Conservation (phyloP, 2,329 filamentous ascomycete species). For the Hypomyces perniciosus region DNA sequence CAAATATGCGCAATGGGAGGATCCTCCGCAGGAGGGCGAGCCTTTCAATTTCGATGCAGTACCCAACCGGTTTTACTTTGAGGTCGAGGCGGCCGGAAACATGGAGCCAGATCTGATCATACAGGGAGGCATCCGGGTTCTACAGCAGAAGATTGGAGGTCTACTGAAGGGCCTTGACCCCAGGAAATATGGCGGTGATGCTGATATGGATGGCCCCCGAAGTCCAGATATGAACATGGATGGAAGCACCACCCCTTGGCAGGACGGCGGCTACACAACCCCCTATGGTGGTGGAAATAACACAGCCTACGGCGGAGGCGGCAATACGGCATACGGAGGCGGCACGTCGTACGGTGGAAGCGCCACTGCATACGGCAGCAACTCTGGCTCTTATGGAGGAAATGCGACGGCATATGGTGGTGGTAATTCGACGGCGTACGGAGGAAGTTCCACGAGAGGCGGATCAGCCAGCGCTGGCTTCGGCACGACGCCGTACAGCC, state of each 20-base stretch:
- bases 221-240: conserved; percentile 60
- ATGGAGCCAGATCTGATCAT: conserved; percentile 88
- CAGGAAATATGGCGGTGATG: conserved; percentile 44
- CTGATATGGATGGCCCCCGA: conserved; percentile 57
- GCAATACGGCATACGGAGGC: conserved; percentile 60
- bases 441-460: conserved; percentile 6
- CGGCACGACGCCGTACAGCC: conserved; percentile 39
- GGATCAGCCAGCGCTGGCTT: conserved; percentile 10
- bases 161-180: conserved; percentile 58
- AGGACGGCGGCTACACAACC: conserved; percentile 62
- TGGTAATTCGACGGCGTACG: conserved; percentile 9
- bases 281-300: conserved; percentile 60
- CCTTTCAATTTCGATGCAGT: conserved; percentile 86
- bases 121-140: conserved; percentile 76
- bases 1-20: conserved; percentile 74
- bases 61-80: conserved; percentile 83
- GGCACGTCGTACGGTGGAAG: conserved; percentile 47
- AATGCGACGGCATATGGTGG: conserved; percentile 6
- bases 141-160: conserved; percentile 84
- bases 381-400: conserved; percentile 21
- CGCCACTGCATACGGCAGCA: conserved; percentile 58
- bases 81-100: conserved; percentile 83
- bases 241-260: conserved; percentile 49
- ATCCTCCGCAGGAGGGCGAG: conserved; percentile 73
- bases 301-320: conserved; percentile 59